These are phyloP conservation scores for Heliamphora pulchella DNA, from an alignment of 179 eudicot species.

Conservation along the genomic window DNA sequence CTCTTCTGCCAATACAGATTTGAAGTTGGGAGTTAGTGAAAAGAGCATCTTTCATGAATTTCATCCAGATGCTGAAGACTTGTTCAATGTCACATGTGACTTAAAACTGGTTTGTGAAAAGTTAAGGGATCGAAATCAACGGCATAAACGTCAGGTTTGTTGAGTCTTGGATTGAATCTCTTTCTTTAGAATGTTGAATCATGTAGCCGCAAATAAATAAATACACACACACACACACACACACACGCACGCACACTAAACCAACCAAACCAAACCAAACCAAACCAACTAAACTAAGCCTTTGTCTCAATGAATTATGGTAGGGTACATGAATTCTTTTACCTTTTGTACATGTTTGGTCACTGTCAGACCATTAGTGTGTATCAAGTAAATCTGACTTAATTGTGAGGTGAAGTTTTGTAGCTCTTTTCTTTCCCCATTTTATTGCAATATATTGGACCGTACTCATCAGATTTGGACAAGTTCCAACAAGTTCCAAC, in stretches of 20 bases:
- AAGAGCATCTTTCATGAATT: constrained; percentile 83
- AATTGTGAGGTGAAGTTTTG: not conserved
- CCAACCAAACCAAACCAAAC: too few relatives aligned
- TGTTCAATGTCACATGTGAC: constrained; percentile 95
- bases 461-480: too few relatives aligned
- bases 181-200: not conserved
- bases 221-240: too few relatives aligned
- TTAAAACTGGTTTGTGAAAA: constrained; percentile 82
- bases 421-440: not conserved
- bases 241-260: too few relatives aligned
- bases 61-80: constrained; percentile 97
- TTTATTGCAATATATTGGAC: not conserved
- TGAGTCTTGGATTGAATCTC: not conserved
- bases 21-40: constrained; percentile 88
- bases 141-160: constrained; percentile 79
- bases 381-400: not conserved
- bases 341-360: constrained; percentile 2
- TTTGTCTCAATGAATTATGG: too few relatives aligned
- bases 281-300: too few relatives aligned
- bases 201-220: not conserved
- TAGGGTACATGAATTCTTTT: not conserved
- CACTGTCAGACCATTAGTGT: not conserved
- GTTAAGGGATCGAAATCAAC: constrained; percentile 63
- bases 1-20: constrained; percentile 33
- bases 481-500: too few relatives aligned